phyloP scores from a whole-genome alignment of 208 protist genomes.

The Naegleria gruberi region DNA sequence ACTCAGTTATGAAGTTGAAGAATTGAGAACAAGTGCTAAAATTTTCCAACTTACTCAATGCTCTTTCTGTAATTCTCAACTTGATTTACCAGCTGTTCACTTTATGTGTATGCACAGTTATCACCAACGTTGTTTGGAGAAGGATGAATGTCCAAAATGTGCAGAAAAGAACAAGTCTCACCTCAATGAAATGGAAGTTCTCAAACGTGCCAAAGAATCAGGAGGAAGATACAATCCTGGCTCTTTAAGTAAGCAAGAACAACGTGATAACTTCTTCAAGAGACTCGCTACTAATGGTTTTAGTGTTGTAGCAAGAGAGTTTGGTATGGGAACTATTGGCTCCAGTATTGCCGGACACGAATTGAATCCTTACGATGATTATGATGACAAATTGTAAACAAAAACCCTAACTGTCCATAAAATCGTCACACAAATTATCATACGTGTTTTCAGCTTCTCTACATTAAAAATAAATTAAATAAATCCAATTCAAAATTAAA shows the following conservation, averaged over 20 bases:
- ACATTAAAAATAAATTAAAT: no score
- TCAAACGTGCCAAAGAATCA: slow-evolving; percentile 41
- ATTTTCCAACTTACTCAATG: slow-evolving; percentile 75
- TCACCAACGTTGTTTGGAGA: slow-evolving; percentile 66
- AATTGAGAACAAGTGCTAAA: slow-evolving; percentile 42
- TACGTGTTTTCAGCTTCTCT: no score
- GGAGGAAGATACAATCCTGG: not conserved
- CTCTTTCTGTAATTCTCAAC: slow-evolving; percentile 54
- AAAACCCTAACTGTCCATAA: no score
- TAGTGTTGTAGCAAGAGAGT: not conserved
- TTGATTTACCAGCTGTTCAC: slow-evolving; percentile 83
- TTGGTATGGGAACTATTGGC: not conserved
- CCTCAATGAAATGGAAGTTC: slow-evolving; percentile 46
- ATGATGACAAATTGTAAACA: not conserved
- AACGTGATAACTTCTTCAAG: slow-evolving; percentile 14
- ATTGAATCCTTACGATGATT: not conserved
- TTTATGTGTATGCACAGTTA: slow-evolving; percentile 86
- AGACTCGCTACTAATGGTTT: not conserved
- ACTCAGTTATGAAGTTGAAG: slow-evolving; percentile 30
- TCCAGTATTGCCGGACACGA: not conserved
- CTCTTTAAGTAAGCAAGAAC: not conserved
- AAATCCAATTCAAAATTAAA: no score
- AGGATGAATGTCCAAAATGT: slow-evolving; percentile 58
- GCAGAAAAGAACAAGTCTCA: slow-evolving; percentile 44
- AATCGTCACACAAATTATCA: no score